phyloP scores from a whole-genome alignment of 108 stramenopile species.

The Cyclotella choctawhatcheeana region DNA sequence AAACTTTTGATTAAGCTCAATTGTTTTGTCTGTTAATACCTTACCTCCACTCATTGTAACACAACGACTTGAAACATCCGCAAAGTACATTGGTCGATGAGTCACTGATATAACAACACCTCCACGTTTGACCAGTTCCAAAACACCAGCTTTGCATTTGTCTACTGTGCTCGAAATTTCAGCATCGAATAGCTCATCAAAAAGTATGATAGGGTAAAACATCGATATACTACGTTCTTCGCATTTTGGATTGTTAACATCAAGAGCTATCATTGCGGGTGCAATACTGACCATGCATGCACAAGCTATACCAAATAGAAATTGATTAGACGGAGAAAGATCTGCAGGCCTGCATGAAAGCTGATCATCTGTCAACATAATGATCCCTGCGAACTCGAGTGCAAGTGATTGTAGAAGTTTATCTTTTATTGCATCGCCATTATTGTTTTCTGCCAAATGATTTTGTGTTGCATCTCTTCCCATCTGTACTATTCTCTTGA shows the following conservation, averaged over 20 bases:
- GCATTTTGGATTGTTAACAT: not conserved
- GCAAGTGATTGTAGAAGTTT: conserved; percentile 19
- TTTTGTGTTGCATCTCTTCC: conserved; percentile 20
- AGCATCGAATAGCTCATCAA: conserved; percentile 48
- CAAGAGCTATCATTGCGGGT: conserved; percentile 15
- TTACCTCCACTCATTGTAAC: conserved; percentile 50
- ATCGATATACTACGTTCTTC: not conserved
- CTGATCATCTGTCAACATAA: conserved; percentile 28
- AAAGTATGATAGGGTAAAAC: conserved; percentile 40
- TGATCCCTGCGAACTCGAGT: conserved; percentile 20
- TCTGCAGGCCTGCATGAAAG: conserved; percentile 5
- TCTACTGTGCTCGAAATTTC: conserved; percentile 46
- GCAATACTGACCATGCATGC: conserved; percentile 44
- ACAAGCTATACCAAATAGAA: conserved; percentile 47
- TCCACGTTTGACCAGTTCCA: conserved; percentile 34
- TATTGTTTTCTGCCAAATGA: not conserved
- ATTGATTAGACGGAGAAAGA: conserved; percentile 44
- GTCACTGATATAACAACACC: conserved; percentile 49
- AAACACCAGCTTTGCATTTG: conserved; percentile 33
- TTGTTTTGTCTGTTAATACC: no score
- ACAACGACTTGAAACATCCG: conserved; percentile 24
- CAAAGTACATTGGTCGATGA: conserved; percentile 34
- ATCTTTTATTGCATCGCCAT: not conserved
- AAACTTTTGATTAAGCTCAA: no score
- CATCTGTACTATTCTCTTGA: conserved; percentile 28